A percentile compares a stretch with the other conserved stretches of the same genome.
These are phyloP conservation scores for Daldinia vernicosa DNA, from an alignment of 495 filamentous ascomycete genomes.

Conservation along the genomic window DNA sequence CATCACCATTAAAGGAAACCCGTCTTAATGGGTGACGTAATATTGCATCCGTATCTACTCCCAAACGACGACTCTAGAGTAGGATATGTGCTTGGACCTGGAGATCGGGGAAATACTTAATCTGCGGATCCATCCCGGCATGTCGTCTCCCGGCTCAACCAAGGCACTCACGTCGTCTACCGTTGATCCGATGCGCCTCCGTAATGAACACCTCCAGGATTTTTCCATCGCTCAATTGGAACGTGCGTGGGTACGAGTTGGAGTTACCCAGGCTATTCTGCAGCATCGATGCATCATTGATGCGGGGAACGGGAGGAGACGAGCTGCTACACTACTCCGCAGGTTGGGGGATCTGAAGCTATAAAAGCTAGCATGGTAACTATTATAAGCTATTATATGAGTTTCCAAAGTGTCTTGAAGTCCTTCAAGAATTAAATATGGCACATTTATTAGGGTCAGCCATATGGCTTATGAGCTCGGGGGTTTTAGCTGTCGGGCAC, in stretches of 20 bases:
- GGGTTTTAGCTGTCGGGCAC: slow-evolving; percentile 31
- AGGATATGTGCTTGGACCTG: slow-evolving; percentile 4
- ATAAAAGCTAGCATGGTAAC: slow-evolving; percentile 19
- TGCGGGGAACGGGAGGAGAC: slow-evolving; percentile 36
- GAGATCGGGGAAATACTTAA: slow-evolving; percentile 19
- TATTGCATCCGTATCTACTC: background rate
- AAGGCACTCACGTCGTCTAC: slow-evolving; percentile 3
- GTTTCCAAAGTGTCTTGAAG: background rate
- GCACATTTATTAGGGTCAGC: slow-evolving; percentile 20
- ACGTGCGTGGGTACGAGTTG: slow-evolving; percentile 4
- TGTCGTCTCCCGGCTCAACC: slow-evolving; percentile 13
- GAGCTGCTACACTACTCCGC: slow-evolving; percentile 28
- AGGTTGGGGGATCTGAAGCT: slow-evolving; percentile 21
- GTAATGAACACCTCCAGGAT: slow-evolving; percentile 8
- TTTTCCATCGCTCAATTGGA: slow-evolving; percentile 21
- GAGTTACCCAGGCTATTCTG: slow-evolving; percentile 14
- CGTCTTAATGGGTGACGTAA: slow-evolving; percentile 3
- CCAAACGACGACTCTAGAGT: background rate
- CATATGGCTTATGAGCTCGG: slow-evolving; percentile 32
- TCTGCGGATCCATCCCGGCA: slow-evolving; percentile 24
- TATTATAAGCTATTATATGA: background rate
- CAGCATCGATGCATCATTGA: slow-evolving; percentile 29
- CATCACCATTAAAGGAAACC: background rate
- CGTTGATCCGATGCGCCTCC: slow-evolving; percentile 27
- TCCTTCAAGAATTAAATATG: slow-evolving; percentile 9